Evolutionary conservation across 1,284 basidiomycete species (phyloP).

Genomic region (Papiliotrema flavescens): DNA sequence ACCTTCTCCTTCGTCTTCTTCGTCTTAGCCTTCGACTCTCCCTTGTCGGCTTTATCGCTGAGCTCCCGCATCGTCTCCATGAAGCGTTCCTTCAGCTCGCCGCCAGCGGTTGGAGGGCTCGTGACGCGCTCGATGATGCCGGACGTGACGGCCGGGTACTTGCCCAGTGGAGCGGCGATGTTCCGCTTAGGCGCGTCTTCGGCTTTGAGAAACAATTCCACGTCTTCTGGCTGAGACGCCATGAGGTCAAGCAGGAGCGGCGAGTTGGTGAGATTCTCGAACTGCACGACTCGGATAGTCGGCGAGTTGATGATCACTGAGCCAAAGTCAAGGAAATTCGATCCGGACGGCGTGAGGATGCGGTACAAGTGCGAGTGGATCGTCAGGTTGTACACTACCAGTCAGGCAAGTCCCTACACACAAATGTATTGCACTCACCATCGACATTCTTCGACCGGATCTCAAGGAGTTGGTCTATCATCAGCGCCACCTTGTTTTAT

Average conservation of each 20-base stretch:
- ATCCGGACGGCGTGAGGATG: slow-evolving; percentile 53
- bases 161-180: not conserved
- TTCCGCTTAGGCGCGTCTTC: slow-evolving; percentile 25
- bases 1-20: slow-evolving; percentile 13
- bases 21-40: slow-evolving; percentile 15
- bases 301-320: slow-evolving; percentile 53
- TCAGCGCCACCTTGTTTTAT: slow-evolving; percentile 18
- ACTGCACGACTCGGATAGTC: slow-evolving; percentile 50
- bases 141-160: slow-evolving; percentile 10
- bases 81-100: slow-evolving; percentile 51
- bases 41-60: slow-evolving; percentile 25
- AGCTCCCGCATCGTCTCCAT: slow-evolving; percentile 51
- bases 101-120: slow-evolving; percentile 25
- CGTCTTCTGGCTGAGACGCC: slow-evolving; percentile 53
- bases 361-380: slow-evolving; percentile 55
- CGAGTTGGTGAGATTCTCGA: slow-evolving; percentile 49
- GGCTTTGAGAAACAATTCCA: slow-evolving; percentile 50
- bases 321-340: slow-evolving; percentile 54
- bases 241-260: slow-evolving; percentile 50
- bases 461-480: slow-evolving; percentile 49
- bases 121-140: slow-evolving; percentile 7
- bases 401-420: not conserved
- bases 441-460: slow-evolving; percentile 53
- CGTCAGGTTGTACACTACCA: slow-evolving; percentile 49
- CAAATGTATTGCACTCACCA: slow-evolving; percentile 11